These are phyloP conservation scores for Ogataea sp. DNA, from an alignment of 805 yeast species.

Conservation along the genomic window DNA sequence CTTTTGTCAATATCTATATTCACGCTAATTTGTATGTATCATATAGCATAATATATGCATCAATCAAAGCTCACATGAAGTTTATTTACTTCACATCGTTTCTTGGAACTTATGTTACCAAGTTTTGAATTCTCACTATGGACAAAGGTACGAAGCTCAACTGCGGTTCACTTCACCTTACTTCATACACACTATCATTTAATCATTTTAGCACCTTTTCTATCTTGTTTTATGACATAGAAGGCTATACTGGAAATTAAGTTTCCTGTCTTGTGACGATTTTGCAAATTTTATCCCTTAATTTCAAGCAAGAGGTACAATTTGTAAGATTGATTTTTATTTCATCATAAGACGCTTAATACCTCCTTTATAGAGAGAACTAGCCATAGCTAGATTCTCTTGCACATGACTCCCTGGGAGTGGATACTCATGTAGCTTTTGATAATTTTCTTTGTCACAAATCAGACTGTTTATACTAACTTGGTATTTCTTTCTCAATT, in stretches of 20 bases:
- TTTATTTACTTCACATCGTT: no score
- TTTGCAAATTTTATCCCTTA: slow-evolving; percentile 6
- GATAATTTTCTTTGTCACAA: slow-evolving; percentile 22
- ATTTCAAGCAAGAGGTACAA: slow-evolving; percentile 2
- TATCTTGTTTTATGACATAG: slow-evolving; percentile 5
- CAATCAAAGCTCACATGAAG: no score
- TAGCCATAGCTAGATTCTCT: slow-evolving; percentile 3
- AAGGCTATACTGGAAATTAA: slow-evolving; percentile 28
- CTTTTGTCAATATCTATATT: no score
- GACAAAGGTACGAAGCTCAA: neutral
- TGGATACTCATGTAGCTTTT: slow-evolving; percentile 43
- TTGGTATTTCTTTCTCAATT: slow-evolving; percentile 12
- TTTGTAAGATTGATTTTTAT: slow-evolving; percentile 4
- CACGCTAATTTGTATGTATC: no score
- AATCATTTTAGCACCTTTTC: neutral
- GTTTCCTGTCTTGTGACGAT: slow-evolving; percentile 7
- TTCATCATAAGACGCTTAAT: slow-evolving; percentile 5
- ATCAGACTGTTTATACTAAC: slow-evolving; percentile 1
- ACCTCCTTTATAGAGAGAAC: slow-evolving; percentile 10
- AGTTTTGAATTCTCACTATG: neutral
- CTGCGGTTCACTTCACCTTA: neutral
- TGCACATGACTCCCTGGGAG: slow-evolving; percentile 32
- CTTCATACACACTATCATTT: neutral
- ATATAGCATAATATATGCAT: no score
- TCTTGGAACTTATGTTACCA: neutral